Evolutionary conservation across 2,329 filamentous ascomycete genomes (phyloP), one percentile per base, ranked within the genome.

Genomic region (Zymoseptoria ardabiliae): DNA sequence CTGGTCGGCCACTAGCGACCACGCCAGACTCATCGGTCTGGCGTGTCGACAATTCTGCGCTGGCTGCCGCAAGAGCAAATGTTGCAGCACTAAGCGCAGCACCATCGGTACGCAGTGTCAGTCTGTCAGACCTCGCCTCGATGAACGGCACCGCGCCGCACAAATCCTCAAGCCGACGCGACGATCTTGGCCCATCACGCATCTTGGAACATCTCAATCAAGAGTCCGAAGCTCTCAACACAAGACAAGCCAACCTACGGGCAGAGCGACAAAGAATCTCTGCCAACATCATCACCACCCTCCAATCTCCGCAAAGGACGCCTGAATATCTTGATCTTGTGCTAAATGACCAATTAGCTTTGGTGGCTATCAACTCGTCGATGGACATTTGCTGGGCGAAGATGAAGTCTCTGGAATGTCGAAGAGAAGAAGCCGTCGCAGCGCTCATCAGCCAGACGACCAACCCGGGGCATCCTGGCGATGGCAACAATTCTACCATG

Each of bases 331-430:
- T 58, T n/a, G 68, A 68, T 54, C 60, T 58, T 6, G 58, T 72
- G 48, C 58, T 72, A 11, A 65, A 70, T 50, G 68, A 71, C 58
- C 70, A 72, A 30, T 57, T 72, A 30, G 66, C 65, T 19, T 63
- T 72, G 10, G 60, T 67, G 5, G 66, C 70, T 4, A 61, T 70
- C 51, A 68, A 65, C 57, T 69, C 68, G 45, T 71, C 70, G 0
- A 71, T 72, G 68, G 70, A 72, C 53, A 70, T 72, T 25, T 71
- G 69, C 60, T 66, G 70, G 50, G 70, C 70, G 6, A 70, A 71
- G 53, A 57, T 72, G 30, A 71, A 71, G 53, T 68, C 67, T 5
- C 58, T 72, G 11, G 68, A 71, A 20, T 71, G 68, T 50, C 58
- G 64, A 20, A 70, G 68, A 55, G 70, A 72, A 53, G 68, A 68